phyloP scores from a whole-genome alignment of 2,329 filamentous ascomycete species.

The Ceratocystis harringtonii region DNA sequence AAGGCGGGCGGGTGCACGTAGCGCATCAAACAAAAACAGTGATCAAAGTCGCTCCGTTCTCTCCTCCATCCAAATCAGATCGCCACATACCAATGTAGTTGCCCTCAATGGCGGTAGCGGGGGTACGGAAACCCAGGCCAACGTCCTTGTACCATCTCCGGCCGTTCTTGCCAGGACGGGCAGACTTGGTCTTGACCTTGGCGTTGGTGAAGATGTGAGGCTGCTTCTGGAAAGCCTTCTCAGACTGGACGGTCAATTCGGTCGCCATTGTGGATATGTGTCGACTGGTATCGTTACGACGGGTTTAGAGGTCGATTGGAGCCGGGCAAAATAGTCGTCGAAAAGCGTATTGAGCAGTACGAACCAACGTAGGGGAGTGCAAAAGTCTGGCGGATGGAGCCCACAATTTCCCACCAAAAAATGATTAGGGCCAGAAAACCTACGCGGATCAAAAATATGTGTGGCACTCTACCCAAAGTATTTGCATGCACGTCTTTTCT shows the following conservation, averaged over 20 bases:
- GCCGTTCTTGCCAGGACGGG: conserved; percentile 77
- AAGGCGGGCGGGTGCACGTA: too few relatives aligned
- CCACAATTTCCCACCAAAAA: conserved; percentile 17
- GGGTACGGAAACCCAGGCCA: conserved; percentile 96
- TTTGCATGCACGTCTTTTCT: not conserved
- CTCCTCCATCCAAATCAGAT: not conserved
- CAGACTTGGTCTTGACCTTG: conserved; percentile 77
- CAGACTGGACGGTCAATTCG: conserved; percentile 98
- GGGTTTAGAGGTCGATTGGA: conserved; percentile 15
- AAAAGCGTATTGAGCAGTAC: conserved; percentile 13
- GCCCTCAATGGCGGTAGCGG: conserved; percentile 97
- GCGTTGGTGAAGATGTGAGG: conserved; percentile 99
- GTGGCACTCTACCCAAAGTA: conserved; percentile 11
- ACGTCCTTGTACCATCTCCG: conserved; percentile 98
- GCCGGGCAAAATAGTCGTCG: conserved; percentile 16
- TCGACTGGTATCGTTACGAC: conserved; percentile 18
- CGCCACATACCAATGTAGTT: conserved; percentile 84
- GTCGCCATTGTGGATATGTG: conserved; percentile 59
- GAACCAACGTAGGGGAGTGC: conserved; percentile 14
- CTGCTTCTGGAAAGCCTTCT: conserved; percentile 99
- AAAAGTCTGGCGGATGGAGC: conserved; percentile 17
- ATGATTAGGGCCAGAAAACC: conserved; percentile 17
- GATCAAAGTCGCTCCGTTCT: not conserved
- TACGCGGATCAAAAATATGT: conserved; percentile 9
- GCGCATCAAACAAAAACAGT: not conserved